These are phyloP conservation scores for Delitschia confertaspora DNA, from an alignment of 495 filamentous ascomycete species.

Conservation along the genomic window DNA sequence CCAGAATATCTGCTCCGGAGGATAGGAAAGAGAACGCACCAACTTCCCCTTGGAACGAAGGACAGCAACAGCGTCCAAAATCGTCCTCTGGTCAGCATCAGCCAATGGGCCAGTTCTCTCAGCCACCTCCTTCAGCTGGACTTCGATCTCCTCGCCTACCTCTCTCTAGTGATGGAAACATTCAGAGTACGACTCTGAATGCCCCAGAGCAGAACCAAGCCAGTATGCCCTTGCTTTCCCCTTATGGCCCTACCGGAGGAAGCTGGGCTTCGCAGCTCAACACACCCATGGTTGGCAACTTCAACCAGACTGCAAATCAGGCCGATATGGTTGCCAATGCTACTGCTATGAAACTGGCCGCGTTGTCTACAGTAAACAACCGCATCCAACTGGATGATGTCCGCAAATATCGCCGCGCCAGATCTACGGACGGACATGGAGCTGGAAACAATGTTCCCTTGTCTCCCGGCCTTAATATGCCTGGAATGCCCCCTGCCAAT, in stretches of 20 bases:
- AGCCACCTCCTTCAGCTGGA: conserved; percentile 67
- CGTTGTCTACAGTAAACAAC: conserved; percentile 95
- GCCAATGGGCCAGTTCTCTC: conserved; percentile 95
- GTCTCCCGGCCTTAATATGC: conserved; percentile 43
- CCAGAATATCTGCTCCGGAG: conserved; percentile 62
- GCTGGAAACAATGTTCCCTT: conserved; percentile 29
- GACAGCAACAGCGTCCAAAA: conserved; percentile 66
- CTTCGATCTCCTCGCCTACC: conserved; percentile 71
- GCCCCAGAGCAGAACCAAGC: conserved; percentile 54
- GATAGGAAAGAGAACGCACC: conserved; percentile 42
- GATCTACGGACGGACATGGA: conserved; percentile 76
- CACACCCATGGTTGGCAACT: conserved; percentile 88
- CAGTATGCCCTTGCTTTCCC: conserved; percentile 79
- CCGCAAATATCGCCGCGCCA: conserved; percentile 82
- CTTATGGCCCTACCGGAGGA: conserved; percentile 66
- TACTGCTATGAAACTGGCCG: conserved; percentile 96
- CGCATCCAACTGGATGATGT: conserved; percentile 94
- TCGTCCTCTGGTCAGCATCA: conserved; percentile 77
- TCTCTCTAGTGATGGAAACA: conserved; percentile 52
- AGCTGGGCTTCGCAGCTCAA: conserved; percentile 99
- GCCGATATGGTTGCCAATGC: conserved; percentile 99
- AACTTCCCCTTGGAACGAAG: conserved; percentile 68
- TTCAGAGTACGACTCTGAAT: conserved; percentile 76
- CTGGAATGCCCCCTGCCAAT: conserved; percentile 49
- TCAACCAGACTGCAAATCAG: conserved; percentile 55